Evolutionary conservation across 208 protist species (phyloP).

Genomic region (Naegleria fowleri): DNA sequence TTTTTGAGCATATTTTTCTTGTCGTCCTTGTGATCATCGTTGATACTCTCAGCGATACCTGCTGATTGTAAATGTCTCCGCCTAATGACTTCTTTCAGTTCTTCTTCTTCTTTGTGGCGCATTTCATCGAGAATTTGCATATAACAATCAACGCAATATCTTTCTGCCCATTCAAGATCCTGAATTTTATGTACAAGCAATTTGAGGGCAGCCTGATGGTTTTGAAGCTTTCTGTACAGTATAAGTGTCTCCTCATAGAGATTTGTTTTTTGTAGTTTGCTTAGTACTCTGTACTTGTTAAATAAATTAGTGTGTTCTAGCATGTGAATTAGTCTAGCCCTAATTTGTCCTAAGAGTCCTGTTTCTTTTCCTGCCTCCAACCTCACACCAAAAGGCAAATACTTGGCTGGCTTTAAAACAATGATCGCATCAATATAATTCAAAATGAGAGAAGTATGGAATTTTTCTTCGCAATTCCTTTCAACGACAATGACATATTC

Average conservation of each 20-base stretch:
- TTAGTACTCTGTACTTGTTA: neutral
- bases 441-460: neutral
- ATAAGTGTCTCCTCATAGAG: constrained; percentile 16
- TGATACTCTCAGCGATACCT: neutral
- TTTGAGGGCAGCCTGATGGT: neutral
- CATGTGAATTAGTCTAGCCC: neutral
- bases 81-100: neutral
- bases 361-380: neutral
- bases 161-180: constrained; percentile 23
- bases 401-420: neutral
- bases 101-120: neutral
- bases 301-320: neutral
- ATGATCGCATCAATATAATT: constrained; percentile 2
- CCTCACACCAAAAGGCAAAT: constrained; percentile 3
- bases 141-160: constrained; percentile 4
- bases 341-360: neutral
- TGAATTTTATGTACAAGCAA: neutral
- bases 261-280: neutral
- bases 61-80: neutral
- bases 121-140: neutral
- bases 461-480: neutral
- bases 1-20: neutral
- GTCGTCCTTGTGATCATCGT: neutral
- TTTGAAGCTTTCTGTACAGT: constrained; percentile 16
- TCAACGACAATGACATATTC: neutral